phyloP scores from a whole-genome alignment of 352 stramenopile genomes.

The Albugo laibachii region DNA sequence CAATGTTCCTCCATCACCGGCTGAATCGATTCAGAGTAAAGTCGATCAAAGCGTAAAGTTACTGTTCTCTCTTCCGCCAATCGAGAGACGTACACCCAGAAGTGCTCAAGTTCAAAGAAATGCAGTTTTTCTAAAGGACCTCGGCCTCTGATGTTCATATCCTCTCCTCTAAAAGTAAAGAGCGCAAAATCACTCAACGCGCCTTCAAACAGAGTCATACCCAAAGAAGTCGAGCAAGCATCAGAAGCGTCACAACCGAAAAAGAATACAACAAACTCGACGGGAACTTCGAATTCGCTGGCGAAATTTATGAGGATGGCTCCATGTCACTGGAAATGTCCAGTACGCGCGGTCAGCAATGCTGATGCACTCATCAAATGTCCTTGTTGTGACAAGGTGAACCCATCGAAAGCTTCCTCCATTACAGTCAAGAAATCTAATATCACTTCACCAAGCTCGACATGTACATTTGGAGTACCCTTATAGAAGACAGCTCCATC shows the following conservation, averaged over 20 bases:
- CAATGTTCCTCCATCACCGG: not conserved
- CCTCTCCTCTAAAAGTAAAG: slow-evolving; percentile 31
- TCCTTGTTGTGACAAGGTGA: slow-evolving; percentile 50
- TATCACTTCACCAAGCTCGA: slow-evolving; percentile 10
- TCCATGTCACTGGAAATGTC: slow-evolving; percentile 62
- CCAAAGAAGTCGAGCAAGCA: slow-evolving; percentile 11
- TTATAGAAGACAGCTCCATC: slow-evolving; percentile 5
- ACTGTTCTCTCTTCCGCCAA: slow-evolving; percentile 37
- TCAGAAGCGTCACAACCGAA: not conserved
- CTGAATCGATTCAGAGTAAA: not conserved
- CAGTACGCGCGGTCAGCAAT: slow-evolving; percentile 51
- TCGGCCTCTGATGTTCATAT: slow-evolving; percentile 40
- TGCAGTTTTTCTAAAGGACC: slow-evolving; percentile 4
- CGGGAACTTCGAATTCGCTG: slow-evolving; percentile 16
- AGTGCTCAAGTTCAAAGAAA: slow-evolving; percentile 11
- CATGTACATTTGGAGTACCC: slow-evolving; percentile 31
- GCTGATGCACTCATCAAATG: slow-evolving; percentile 33
- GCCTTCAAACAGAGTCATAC: slow-evolving; percentile 7
- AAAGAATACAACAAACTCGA: not conserved
- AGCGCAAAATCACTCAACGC: slow-evolving; percentile 5
- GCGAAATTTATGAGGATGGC: slow-evolving; percentile 40
- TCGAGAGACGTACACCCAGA: slow-evolving; percentile 33
- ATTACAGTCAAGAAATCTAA: not conserved
- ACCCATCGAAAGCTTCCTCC: slow-evolving; percentile 19
- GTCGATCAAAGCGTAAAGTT: slow-evolving; percentile 27